Percentiles rank a stretch among this genome's conserved stretches.
Conservation (phyloP, 805 yeast species). For the Ogataea nitratoaversa region DNA sequence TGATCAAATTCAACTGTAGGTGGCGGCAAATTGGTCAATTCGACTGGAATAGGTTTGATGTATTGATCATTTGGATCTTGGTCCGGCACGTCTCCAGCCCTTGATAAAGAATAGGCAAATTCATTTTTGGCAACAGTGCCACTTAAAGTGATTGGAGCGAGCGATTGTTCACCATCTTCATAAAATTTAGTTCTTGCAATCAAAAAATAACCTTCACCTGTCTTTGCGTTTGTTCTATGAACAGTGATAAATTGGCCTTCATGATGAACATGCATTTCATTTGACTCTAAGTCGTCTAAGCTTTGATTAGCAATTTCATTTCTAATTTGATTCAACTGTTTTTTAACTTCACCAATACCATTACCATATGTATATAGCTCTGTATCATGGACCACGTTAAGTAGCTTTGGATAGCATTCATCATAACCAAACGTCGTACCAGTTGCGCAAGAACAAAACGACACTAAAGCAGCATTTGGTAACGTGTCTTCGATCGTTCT, state of each 20-base stretch:
- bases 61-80: conserved; percentile 33
- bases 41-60: conserved; percentile 64
- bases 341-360: conserved; percentile 79
- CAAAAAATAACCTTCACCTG: conserved; percentile 86
- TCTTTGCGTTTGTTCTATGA: conserved; percentile 76
- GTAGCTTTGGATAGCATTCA: conserved; percentile 78
- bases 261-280: conserved; percentile 92
- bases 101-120: conserved; percentile 54
- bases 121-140: conserved; percentile 58
- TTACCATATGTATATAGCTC: conserved; percentile 52
- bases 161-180: conserved; percentile 42
- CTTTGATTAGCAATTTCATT: conserved; percentile 50
- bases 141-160: conserved; percentile 53
- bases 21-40: conserved; percentile 47
- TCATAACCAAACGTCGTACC: conserved; percentile 95
- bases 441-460: conserved; percentile 88
- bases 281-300: conserved; percentile 50
- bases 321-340: conserved; percentile 54
- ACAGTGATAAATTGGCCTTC: conserved; percentile 90
- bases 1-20: conserved; percentile 46
- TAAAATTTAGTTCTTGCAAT: conserved; percentile 81
- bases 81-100: conserved; percentile 46
- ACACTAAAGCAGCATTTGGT: conserved; percentile 91
- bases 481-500: conserved; percentile 92
- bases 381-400: conserved; percentile 76